Conservation (phyloP, 1,284 basidiomycete genomes). For the Anthracocystis walkeri region DNA sequence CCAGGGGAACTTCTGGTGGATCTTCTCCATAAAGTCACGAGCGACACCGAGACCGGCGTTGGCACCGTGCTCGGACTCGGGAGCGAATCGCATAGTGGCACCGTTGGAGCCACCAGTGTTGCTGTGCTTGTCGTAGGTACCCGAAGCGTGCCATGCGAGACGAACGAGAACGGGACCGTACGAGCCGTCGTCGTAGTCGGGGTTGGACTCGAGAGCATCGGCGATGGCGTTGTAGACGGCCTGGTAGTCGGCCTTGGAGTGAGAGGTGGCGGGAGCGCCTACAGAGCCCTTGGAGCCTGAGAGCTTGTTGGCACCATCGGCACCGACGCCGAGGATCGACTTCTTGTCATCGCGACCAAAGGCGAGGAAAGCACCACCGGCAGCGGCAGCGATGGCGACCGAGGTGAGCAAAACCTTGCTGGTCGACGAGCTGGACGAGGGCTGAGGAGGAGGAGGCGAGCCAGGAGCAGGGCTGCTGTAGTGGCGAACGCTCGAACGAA, state of each 20-base stretch:
- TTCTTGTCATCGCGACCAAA: slow-evolving; percentile 46
- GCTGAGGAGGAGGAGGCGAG: slow-evolving; percentile 43
- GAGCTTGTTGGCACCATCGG: slow-evolving; percentile 55
- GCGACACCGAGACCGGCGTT: slow-evolving; percentile 88
- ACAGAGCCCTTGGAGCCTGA: slow-evolving; percentile 40
- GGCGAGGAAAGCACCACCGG: slow-evolving; percentile 51
- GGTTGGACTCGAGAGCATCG: slow-evolving; percentile 58
- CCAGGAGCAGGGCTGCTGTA: slow-evolving; percentile 48
- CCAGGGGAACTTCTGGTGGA: slow-evolving; percentile 76
- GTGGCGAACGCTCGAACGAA: slow-evolving; percentile 50
- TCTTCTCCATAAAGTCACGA: slow-evolving; percentile 83
- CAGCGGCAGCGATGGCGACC: slow-evolving; percentile 48
- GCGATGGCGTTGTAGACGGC: slow-evolving; percentile 68
- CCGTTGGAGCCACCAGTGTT: slow-evolving; percentile 80
- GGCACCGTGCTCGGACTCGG: slow-evolving; percentile 79
- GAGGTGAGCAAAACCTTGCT: slow-evolving; percentile 50
- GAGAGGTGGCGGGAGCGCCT: slow-evolving; percentile 30
- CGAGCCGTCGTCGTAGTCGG: slow-evolving; percentile 62
- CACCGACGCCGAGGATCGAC: slow-evolving; percentile 51
- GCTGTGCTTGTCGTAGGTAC: slow-evolving; percentile 80
- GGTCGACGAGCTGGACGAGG: slow-evolving; percentile 42
- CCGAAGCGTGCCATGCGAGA: slow-evolving; percentile 86
- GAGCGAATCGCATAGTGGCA: slow-evolving; percentile 67
- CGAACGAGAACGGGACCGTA: slow-evolving; percentile 79
- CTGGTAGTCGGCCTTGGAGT: slow-evolving; percentile 64